Evolutionary conservation across 225 moss, liverwort and hornwort species (phyloP).

Genomic region (Lunularia cruciata): DNA sequence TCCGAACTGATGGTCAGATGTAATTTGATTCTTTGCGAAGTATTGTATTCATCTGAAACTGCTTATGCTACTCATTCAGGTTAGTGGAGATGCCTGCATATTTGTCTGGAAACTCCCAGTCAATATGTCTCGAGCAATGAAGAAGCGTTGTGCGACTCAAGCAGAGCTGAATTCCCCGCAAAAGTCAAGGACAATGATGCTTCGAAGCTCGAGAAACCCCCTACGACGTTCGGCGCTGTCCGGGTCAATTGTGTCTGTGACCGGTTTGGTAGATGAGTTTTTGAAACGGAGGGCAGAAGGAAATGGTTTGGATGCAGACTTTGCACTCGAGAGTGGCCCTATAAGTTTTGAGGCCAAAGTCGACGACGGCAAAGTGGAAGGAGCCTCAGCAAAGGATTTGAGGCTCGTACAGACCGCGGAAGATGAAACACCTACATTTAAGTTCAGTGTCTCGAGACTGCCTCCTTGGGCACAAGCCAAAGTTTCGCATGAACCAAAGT

Average conservation of each 20-base stretch:
- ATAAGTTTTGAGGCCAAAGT: constrained; percentile 6
- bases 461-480: constrained; percentile 76
- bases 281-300: background rate
- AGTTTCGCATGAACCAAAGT: constrained; percentile 47
- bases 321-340: background rate
- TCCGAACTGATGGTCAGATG: too few relatives aligned
- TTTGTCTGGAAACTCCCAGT: constrained; percentile 78
- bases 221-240: constrained; percentile 29
- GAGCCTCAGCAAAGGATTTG: background rate
- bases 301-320: constrained; percentile 1
- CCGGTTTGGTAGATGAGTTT: constrained; percentile 10
- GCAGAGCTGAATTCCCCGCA: constrained; percentile 51
- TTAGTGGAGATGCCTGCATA: constrained; percentile 83
- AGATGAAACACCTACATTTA: constrained; percentile 66
- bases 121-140: constrained; percentile 61
- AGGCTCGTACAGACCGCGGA: constrained; percentile 26
- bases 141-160: constrained; percentile 58
- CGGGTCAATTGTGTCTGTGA: constrained; percentile 24
- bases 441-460: constrained; percentile 71
- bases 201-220: constrained; percentile 32
- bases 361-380: constrained; percentile 1
- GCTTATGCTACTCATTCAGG: too few relatives aligned
- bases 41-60: too few relatives aligned
- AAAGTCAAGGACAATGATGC: constrained; percentile 46
- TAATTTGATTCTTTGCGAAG: too few relatives aligned